Evolutionary conservation across 108 stramenopile species (phyloP).

Genomic region (Cyclostephanos tholiformis): DNA sequence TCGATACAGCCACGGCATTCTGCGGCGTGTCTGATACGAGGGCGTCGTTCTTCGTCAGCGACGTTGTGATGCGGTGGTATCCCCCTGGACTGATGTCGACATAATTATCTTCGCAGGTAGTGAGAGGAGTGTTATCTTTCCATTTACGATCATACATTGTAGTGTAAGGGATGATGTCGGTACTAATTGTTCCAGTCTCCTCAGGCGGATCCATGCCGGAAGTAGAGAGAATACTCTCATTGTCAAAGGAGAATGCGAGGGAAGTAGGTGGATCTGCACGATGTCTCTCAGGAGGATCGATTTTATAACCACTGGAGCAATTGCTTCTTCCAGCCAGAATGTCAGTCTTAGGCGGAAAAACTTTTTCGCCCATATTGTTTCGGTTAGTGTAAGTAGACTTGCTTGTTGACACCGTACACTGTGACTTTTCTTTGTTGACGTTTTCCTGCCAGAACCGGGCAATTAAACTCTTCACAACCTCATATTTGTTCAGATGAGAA

Average conservation of each 20-base stretch:
- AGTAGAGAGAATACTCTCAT: not conserved
- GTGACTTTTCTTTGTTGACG: not conserved
- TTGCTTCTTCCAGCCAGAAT: not conserved
- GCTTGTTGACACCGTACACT: too few relatives aligned
- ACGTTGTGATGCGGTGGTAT: too few relatives aligned
- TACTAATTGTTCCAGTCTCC: not conserved
- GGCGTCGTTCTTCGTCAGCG: not conserved
- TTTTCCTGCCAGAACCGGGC: not conserved
- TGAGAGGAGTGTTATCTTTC: too few relatives aligned
- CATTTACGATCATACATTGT: too few relatives aligned
- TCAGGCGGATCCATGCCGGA: not conserved
- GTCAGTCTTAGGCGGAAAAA: not conserved
- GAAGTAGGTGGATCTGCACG: not conserved
- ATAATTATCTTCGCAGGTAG: not conserved
- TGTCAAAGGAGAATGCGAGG: not conserved
- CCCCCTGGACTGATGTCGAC: too few relatives aligned
- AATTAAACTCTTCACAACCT: constrained; percentile 1
- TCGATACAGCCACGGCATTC: not conserved
- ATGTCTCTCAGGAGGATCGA: not conserved
- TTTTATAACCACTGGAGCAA: not conserved
- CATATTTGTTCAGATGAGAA: not conserved
- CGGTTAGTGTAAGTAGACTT: not conserved
- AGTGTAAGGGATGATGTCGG: not conserved
- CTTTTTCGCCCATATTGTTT: not conserved
- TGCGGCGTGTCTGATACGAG: too few relatives aligned